Percentiles rank a stretch among this genome's conserved stretches.
These are phyloP conservation scores for Nicotiana tomentosiformis DNA, from an alignment of 257 asterid species.

Conservation along the genomic window DNA sequence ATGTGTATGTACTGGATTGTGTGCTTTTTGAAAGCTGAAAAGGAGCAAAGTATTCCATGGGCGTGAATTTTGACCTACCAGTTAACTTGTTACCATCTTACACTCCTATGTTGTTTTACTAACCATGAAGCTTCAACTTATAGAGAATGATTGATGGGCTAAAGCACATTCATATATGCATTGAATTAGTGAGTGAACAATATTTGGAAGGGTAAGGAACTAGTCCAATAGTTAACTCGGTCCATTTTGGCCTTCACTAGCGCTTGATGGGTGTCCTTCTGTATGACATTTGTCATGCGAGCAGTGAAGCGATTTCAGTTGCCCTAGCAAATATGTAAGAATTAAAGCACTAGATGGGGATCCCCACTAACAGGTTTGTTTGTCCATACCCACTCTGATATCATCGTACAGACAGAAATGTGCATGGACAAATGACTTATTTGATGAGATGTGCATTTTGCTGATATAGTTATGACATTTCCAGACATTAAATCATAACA, in stretches of 20 bases:
- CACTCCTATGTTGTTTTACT: not conserved
- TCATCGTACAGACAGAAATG: not conserved
- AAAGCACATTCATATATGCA: not conserved
- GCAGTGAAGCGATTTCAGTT: not conserved
- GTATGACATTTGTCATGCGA: not conserved
- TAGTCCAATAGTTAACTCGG: slow-evolving; percentile 1
- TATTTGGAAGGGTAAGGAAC: not conserved
- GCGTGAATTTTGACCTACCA: not conserved
- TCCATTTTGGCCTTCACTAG: not conserved
- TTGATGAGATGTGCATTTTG: not conserved
- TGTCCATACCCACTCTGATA: not conserved
- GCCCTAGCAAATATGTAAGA: not conserved
- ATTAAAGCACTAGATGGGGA: not conserved
- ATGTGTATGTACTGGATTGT: not conserved
- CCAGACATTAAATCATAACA: slow-evolving; percentile 13
- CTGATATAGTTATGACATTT: not conserved
- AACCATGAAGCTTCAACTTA: not conserved
- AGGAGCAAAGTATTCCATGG: not conserved
- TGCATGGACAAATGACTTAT: not conserved
- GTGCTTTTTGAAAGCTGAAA: not conserved
- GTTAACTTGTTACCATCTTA: not conserved
- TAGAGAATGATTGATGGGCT: not conserved
- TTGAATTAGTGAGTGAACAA: not conserved
- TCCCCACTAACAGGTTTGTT: not conserved
- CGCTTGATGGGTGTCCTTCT: not conserved